A percentile compares a stretch with the other conserved stretches of the same genome.
These are phyloP conservation scores for Petunia axillaris DNA, from an alignment of 257 asterid genomes.

Conservation along the genomic window DNA sequence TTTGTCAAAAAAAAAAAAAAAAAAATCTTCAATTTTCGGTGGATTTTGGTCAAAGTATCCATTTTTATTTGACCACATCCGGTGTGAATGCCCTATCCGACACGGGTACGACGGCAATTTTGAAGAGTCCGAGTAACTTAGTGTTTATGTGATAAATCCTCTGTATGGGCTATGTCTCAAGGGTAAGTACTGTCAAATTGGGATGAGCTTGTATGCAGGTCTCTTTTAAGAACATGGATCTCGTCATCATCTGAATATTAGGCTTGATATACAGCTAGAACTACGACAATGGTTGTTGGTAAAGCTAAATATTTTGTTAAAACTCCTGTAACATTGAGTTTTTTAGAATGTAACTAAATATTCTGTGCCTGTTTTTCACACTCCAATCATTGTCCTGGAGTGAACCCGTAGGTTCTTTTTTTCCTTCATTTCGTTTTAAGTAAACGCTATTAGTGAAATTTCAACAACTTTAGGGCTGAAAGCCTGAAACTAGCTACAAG, in stretches of 20 bases:
- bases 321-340: background rate
- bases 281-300: background rate
- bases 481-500: background rate
- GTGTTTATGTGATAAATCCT: background rate
- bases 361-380: background rate
- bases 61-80: no score
- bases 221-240: background rate
- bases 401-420: background rate
- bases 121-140: no score
- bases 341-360: background rate
- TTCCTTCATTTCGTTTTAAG: background rate
- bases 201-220: background rate
- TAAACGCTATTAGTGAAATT: background rate
- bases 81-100: no score
- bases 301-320: background rate
- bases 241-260: background rate
- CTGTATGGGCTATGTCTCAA: background rate
- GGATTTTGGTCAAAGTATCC: no score
- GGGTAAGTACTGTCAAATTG: background rate
- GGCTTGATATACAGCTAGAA: background rate
- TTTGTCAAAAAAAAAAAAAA: no score
- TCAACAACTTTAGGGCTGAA: conserved; percentile 1
- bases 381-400: background rate
- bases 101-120: no score
- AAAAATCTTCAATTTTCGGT: no score